Percentiles rank a stretch among this genome's conserved stretches.
Conservation (phyloP, 345 rosid genomes). For the Mallotus nudiflorus region DNA sequence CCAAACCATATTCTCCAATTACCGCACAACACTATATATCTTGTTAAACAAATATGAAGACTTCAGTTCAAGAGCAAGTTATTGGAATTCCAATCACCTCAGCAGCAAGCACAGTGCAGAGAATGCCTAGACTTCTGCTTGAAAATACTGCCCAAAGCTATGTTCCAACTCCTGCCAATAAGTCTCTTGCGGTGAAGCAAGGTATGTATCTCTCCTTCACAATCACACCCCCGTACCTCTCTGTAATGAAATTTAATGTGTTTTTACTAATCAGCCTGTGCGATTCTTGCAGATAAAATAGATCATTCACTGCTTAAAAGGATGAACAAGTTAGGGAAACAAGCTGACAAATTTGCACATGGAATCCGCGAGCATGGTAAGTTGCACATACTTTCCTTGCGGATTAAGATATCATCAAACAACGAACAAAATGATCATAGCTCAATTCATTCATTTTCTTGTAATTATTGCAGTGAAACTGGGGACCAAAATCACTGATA, state of each 20-base stretch:
- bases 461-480: slow-evolving; percentile 39
- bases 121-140: slow-evolving; percentile 32
- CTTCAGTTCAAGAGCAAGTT: slow-evolving; percentile 22
- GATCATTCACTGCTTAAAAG: slow-evolving; percentile 22
- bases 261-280: not conserved
- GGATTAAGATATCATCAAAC: not conserved
- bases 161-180: slow-evolving; percentile 36
- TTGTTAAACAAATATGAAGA: slow-evolving; percentile 35
- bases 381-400: not conserved
- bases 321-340: slow-evolving; percentile 35
- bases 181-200: slow-evolving; percentile 34
- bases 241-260: not conserved
- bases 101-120: slow-evolving; percentile 28
- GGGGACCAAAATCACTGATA: slow-evolving; percentile 48
- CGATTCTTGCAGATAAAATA: slow-evolving; percentile 15
- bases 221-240: not conserved
- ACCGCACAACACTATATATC: too few relatives aligned
- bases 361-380: slow-evolving; percentile 41
- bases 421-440: not conserved
- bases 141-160: slow-evolving; percentile 32
- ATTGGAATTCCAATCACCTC: slow-evolving; percentile 26
- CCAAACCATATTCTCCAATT: not conserved
- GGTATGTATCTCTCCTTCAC: slow-evolving; percentile 30
- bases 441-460: not conserved
- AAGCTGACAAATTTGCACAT: slow-evolving; percentile 33